phyloP scores from a whole-genome alignment of 768 basidiomycete genomes.

The Phanerochaete sordida region DNA sequence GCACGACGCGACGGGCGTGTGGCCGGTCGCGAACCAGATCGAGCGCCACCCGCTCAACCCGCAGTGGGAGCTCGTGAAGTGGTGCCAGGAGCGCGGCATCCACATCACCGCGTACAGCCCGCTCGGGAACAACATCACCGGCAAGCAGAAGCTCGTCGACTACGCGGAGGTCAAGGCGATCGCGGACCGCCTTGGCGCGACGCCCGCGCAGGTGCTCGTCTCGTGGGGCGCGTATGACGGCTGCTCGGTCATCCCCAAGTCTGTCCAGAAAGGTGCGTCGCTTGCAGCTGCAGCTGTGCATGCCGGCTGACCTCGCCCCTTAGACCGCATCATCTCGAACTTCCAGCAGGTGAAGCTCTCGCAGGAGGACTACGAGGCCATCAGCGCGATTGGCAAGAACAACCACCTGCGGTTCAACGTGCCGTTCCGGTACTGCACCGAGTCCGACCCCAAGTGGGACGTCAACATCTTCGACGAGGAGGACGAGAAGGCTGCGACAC shows the following conservation, averaged over 20 bases:
- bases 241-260: constrained; percentile 83
- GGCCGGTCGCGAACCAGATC: constrained; percentile 75
- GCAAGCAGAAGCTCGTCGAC: constrained; percentile 66
- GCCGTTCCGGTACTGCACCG: constrained; percentile 45
- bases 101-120: constrained; percentile 70
- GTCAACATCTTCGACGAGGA: constrained; percentile 69
- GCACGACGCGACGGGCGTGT: constrained; percentile 64
- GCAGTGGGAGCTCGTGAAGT: constrained; percentile 69
- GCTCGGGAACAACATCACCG: constrained; percentile 77
- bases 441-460: constrained; percentile 53
- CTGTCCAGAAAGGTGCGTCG: constrained; percentile 51
- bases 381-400: constrained; percentile 46
- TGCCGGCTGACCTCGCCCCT: not conserved
- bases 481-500: constrained; percentile 41
- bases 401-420: constrained; percentile 58
- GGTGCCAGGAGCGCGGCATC: constrained; percentile 66
- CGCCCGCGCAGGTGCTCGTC: constrained; percentile 78
- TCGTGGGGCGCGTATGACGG: constrained; percentile 78
- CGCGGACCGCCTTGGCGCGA: constrained; percentile 58
- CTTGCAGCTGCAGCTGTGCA: not conserved
- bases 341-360: constrained; percentile 70
- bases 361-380: constrained; percentile 61
- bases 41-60: constrained; percentile 80
- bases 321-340: constrained; percentile 68
- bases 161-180: constrained; percentile 57